Evolutionary conservation across 106 monocot genomes (phyloP).

Genomic region (Dendrobium officinale): DNA sequence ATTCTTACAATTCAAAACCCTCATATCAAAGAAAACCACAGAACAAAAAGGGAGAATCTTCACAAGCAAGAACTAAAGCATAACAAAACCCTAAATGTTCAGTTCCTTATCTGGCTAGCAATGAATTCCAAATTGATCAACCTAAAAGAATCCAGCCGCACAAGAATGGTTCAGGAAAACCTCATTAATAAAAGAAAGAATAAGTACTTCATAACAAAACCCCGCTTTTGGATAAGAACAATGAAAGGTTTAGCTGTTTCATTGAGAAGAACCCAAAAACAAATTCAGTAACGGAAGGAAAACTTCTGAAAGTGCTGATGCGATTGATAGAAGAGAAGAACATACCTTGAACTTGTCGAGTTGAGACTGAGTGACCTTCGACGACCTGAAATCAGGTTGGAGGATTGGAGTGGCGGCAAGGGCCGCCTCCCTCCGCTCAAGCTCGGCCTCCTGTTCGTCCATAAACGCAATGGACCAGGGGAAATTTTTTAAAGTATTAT

Average conservation of each 20-base stretch:
- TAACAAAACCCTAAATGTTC: background rate
- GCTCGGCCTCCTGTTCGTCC: constrained; percentile 13
- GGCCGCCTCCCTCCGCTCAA: constrained; percentile 30
- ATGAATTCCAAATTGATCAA: background rate
- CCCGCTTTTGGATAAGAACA: background rate
- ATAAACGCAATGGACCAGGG: background rate
- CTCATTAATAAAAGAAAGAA: no score
- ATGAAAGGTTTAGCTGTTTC: background rate
- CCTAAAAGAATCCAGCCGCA: no score
- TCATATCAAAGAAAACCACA: no score
- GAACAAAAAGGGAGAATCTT: no score
- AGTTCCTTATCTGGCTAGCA: background rate
- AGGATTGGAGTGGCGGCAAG: constrained; percentile 35
- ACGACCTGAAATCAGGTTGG: constrained; percentile 35
- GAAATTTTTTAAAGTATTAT: no score
- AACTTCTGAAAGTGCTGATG: background rate
- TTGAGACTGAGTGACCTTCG: constrained; percentile 38
- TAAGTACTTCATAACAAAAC: background rate
- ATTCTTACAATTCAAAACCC: no score
- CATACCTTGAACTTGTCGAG: constrained; percentile 33
- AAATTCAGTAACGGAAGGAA: background rate
- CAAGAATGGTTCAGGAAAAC: no score
- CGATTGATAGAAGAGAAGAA: background rate
- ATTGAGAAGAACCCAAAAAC: background rate
- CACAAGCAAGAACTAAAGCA: no score